Evolutionary conservation across 352 stramenopile species (phyloP), one percentile per base, ranked within the genome.

Genomic region (Phytophthora capsici): DNA sequence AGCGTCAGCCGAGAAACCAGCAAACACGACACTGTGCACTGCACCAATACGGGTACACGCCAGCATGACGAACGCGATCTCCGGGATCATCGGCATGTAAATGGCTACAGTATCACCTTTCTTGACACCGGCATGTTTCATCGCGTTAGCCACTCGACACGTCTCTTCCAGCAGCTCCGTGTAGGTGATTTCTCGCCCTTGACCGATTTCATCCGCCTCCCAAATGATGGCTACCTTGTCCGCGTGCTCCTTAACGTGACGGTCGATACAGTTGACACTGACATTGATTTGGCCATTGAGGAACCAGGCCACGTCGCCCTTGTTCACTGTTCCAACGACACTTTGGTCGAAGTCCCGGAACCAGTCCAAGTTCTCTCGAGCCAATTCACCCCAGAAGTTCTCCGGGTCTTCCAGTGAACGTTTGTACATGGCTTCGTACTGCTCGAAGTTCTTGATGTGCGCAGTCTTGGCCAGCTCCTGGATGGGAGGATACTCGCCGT

Each of bases 1-100:
- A 16, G 96, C 94, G 26, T 99, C 96, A 6, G 96, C 89, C 30
- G 82, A 97, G 66, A 98, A 97, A 43, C 97, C 97, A 14, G 97
- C 98, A 82, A 99, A 99, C 14, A 99, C 92, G 5, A 99, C 94
- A 14, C 86, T 98, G 81, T 99, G 97, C 5, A 98, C 84, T 10
- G 96, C 97, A 23, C 98, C 98, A 62, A 99, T 98, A 30, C 98
- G 91, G 7, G 95, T 92, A 66, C 97, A 99, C 0, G 98, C 97
- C 22, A 99, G 80, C 97, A 99, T 99, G 26, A 95, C 95, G 70
- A 99, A 98, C n/a, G 93, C 94, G 6, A 97, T 79, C 73, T 99
- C 97, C 7, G 97, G 97, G 48, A 99, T 98, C 97, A 99, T 99
- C 30, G 98, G 98, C 97, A 99, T 98, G 84, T 99, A 99, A 30